phyloP scores from a whole-genome alignment of 768 basidiomycete species.

The Leccinum aurantiacum region DNA sequence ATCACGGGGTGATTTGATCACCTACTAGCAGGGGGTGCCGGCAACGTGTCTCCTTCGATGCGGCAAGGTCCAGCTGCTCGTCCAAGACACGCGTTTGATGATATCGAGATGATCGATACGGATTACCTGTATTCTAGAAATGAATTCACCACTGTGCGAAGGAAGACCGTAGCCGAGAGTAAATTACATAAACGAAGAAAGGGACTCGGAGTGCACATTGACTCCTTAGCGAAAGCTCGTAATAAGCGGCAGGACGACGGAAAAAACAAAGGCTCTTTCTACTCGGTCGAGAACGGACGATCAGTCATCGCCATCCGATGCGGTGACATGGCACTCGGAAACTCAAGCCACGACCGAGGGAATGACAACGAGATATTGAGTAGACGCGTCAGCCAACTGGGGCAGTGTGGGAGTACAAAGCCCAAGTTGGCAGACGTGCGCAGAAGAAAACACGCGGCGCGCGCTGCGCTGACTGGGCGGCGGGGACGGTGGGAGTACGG shows the following conservation, averaged over 20 bases:
- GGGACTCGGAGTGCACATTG: neutral
- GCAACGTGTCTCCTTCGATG: slow-evolving; percentile 7
- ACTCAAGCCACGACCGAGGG: neutral
- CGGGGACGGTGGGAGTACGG: slow-evolving; percentile 13
- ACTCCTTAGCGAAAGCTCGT: slow-evolving; percentile 5
- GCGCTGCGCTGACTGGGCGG: slow-evolving; percentile 7
- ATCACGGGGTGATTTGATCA: slow-evolving; percentile 8
- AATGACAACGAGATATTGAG: neutral
- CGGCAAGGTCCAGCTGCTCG: neutral
- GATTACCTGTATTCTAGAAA: slow-evolving; percentile 7
- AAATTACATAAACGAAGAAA: slow-evolving; percentile 5
- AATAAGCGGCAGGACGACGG: slow-evolving; percentile 4
- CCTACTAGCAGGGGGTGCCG: neutral
- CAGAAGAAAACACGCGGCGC: slow-evolving; percentile 23
- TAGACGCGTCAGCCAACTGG: neutral
- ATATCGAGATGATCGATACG: slow-evolving; percentile 18
- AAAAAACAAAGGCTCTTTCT: neutral
- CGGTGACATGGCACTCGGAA: neutral
- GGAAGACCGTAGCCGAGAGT: slow-evolving; percentile 6
- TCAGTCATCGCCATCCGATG: neutral
- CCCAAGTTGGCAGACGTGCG: slow-evolving; percentile 1
- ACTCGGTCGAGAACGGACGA: neutral
- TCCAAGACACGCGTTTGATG: neutral
- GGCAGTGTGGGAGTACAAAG: neutral
- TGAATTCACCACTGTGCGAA: slow-evolving; percentile 2